A percentile compares a stretch with the other conserved stretches of the same genome.
These are phyloP conservation scores for Inga oerstediana DNA, from an alignment of 306 rosid genomes.

Conservation along the genomic window DNA sequence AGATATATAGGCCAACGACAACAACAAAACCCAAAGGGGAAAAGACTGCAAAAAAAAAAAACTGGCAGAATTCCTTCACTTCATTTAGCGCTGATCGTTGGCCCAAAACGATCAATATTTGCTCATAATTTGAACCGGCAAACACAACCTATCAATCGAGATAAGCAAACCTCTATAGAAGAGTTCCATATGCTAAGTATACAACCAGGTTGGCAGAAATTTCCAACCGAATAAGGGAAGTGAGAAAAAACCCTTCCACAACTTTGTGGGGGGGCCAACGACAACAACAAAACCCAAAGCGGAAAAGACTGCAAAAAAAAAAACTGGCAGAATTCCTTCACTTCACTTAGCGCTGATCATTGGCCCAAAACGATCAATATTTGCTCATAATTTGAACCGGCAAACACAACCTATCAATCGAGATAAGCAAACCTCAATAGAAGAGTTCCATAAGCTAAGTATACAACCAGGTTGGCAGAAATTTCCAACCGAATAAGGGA, in stretches of 20 bases:
- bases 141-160: slow-evolving; percentile 15
- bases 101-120: background rate
- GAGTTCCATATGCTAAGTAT: slow-evolving; percentile 21
- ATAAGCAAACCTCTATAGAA: background rate
- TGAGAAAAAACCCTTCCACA: slow-evolving; percentile 15
- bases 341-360: background rate
- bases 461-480: slow-evolving; percentile 6
- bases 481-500: slow-evolving; percentile 3
- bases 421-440: background rate
- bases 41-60: background rate
- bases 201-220: background rate
- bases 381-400: slow-evolving; percentile 10
- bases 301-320: background rate
- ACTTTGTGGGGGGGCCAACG: background rate
- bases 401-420: slow-evolving; percentile 17
- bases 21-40: background rate
- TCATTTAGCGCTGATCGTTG: background rate
- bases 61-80: background rate
- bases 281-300: background rate
- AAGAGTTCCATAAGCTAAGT: slow-evolving; percentile 12
- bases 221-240: background rate
- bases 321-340: slow-evolving; percentile 4
- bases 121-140: slow-evolving; percentile 14
- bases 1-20: too few species aligned
- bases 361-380: background rate